Percentiles rank a stretch among this genome's conserved stretches.
Evolutionary conservation across 73 alveolate genomes (phyloP).

Genomic region (Tetrahymena malaccensis): DNA sequence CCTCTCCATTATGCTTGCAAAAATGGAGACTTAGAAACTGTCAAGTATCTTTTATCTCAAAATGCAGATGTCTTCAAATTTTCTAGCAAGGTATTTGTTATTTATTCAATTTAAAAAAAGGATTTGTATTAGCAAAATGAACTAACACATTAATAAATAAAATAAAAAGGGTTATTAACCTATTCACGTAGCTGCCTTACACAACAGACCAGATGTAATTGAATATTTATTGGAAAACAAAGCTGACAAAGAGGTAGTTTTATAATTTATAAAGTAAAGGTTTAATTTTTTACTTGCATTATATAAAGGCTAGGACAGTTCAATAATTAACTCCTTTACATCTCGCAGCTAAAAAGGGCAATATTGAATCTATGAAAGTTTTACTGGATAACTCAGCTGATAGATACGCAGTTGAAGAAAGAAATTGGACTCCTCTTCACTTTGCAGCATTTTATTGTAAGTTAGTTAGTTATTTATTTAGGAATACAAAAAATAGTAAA

Average conservation of each 20-base stretch:
- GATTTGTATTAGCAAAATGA: background rate
- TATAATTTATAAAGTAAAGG: background rate
- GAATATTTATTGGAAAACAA: constrained; percentile 38
- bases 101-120: background rate
- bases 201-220: constrained; percentile 49
- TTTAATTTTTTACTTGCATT: background rate
- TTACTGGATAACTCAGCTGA: constrained; percentile 6
- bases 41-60: constrained; percentile 9
- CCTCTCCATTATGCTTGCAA: constrained; percentile 59
- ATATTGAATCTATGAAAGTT: background rate
- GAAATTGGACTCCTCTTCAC: constrained; percentile 38
- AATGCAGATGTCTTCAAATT: constrained; percentile 18
- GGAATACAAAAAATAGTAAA: background rate
- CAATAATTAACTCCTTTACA: constrained; percentile 28
- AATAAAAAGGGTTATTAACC: constrained; percentile 23
- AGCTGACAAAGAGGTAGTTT: constrained; percentile 38
- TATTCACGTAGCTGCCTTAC: constrained; percentile 72
- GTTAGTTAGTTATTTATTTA: background rate
- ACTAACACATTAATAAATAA: background rate
- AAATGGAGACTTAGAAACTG: constrained; percentile 44
- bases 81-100: background rate
- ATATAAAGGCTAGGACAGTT: background rate
- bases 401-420: constrained; percentile 17
- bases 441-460: constrained; percentile 27
- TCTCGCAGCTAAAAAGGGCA: constrained; percentile 31